Evolutionary conservation across 306 rosid genomes (phyloP).

Genomic region (Spatholobus suberectus): DNA sequence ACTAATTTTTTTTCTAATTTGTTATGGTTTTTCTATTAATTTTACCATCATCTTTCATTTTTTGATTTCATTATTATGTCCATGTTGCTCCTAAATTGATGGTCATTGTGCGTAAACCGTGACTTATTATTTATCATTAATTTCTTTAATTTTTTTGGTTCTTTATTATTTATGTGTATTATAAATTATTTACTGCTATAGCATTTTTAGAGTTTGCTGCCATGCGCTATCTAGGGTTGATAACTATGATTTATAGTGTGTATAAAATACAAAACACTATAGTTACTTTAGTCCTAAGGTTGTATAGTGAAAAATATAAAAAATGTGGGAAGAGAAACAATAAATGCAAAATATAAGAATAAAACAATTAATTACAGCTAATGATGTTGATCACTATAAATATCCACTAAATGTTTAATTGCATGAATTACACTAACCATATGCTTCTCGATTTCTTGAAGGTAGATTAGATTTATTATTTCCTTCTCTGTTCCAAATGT

Average conservation of each 20-base stretch:
- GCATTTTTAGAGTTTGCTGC: no score
- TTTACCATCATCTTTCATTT: no score
- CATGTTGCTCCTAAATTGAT: no score
- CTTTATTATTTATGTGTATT: no score
- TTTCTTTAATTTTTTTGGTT: no score
- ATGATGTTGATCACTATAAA: not conserved
- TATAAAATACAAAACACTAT: not conserved
- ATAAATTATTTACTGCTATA: no score
- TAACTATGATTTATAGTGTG: not conserved
- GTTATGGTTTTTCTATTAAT: no score
- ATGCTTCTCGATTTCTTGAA: slow-evolving; percentile 1
- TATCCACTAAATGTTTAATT: not conserved
- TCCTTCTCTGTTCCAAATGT: slow-evolving; percentile 6
- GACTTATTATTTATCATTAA: no score
- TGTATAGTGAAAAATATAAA: not conserved
- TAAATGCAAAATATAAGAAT: not conserved
- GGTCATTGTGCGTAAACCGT: no score
- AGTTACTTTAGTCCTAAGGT: not conserved
- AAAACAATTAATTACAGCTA: not conserved
- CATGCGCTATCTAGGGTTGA: no score
- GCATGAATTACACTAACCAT: not conserved
- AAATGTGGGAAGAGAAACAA: not conserved
- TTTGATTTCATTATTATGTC: no score
- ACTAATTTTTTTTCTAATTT: no score
- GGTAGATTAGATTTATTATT: not conserved